A percentile compares a stretch with the other conserved stretches of the same genome.
Evolutionary conservation across 192 early-diverging fungal genomes (phyloP).

Genomic region (Backusella mclennaniae): DNA sequence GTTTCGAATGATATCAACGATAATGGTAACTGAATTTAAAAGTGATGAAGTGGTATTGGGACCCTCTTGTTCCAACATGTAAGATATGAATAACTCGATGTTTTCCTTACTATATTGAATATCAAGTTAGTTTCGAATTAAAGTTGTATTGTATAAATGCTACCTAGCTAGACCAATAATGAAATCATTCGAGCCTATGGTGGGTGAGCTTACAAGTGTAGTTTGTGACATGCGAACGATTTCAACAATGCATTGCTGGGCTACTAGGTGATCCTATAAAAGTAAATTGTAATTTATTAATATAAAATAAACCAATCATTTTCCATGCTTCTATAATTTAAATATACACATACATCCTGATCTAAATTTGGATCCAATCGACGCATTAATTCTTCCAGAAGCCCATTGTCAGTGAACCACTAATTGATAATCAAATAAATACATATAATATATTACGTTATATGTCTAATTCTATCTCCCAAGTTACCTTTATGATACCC

Average conservation of each 20-base stretch:
- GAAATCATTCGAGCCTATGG: slow-evolving; percentile 37
- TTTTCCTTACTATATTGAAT: slow-evolving; percentile 60
- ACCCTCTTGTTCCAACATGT: slow-evolving; percentile 80
- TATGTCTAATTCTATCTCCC: neutral
- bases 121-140: neutral
- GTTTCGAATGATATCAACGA: slow-evolving; percentile 96
- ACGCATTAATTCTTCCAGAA: slow-evolving; percentile 74
- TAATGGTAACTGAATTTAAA: slow-evolving; percentile 91
- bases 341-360: slow-evolving; percentile 56
- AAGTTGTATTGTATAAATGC: neutral
- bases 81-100: slow-evolving; percentile 72
- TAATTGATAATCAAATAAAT: slow-evolving; percentile 26
- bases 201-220: slow-evolving; percentile 24
- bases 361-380: slow-evolving; percentile 78
- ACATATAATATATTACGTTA: neutral
- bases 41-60: slow-evolving; percentile 84
- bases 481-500: slow-evolving; percentile 78
- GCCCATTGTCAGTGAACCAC: slow-evolving; percentile 84
- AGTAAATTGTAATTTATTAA: neutral
- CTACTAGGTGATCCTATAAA: slow-evolving; percentile 36
- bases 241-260: slow-evolving; percentile 41
- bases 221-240: slow-evolving; percentile 43
- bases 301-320: slow-evolving; percentile 5
- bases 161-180: slow-evolving; percentile 34
- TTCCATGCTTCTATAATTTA: neutral